Evolutionary conservation across 176 grass and related monocot species (phyloP).

Genomic region (Oryza longistaminata): DNA sequence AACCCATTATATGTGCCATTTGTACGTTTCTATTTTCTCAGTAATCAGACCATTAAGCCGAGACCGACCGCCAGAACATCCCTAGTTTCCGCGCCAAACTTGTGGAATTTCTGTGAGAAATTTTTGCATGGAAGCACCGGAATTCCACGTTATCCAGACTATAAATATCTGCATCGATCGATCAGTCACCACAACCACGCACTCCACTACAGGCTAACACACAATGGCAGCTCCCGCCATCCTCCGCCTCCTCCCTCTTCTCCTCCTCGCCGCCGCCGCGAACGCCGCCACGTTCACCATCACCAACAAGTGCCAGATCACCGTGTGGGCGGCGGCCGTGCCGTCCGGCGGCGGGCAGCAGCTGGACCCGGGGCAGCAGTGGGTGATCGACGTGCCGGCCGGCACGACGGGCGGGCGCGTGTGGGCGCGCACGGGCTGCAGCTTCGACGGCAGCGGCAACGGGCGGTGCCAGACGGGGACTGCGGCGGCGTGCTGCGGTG

Average conservation of each 20-base stretch:
- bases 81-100: conserved; percentile 12
- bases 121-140: background rate
- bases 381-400: conserved; percentile 34
- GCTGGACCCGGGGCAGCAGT: background rate
- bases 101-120: conserved; percentile 5
- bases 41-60: background rate
- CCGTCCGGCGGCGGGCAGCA: background rate
- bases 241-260: background rate
- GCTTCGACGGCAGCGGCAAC: conserved; percentile 30
- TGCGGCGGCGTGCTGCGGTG: conserved; percentile 49
- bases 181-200: background rate
- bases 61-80: background rate
- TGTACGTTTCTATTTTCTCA: background rate
- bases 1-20: background rate
- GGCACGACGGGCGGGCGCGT: conserved; percentile 37
- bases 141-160: background rate
- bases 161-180: background rate
- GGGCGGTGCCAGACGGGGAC: conserved; percentile 51
- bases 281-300: conserved; percentile 31
- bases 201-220: background rate
- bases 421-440: conserved; percentile 43
- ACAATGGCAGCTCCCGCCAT: background rate
- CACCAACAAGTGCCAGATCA: conserved; percentile 24
- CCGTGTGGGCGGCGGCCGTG: conserved; percentile 25
- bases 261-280: background rate